These are phyloP conservation scores for Cladosporium sp. DNA, from an alignment of 2,329 filamentous ascomycete genomes.

Conservation along the genomic window DNA sequence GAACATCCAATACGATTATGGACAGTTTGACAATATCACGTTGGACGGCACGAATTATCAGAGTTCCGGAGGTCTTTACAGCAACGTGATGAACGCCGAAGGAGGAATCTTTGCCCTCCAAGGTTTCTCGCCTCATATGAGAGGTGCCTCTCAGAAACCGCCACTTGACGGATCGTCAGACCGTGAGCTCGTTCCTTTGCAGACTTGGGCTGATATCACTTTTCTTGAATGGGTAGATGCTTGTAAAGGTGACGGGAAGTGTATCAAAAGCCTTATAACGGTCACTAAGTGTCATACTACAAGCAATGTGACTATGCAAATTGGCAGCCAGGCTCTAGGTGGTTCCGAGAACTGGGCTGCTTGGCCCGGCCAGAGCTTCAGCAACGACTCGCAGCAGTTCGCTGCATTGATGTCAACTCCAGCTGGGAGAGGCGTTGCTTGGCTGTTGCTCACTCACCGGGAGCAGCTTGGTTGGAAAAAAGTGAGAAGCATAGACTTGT, in stretches of 20 bases:
- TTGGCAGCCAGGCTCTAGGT: background rate
- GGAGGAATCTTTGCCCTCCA: constrained; percentile 5
- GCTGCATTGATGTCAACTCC: constrained; percentile 16
- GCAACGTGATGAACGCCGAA: background rate
- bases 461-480: constrained; percentile 16
- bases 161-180: constrained; percentile 4
- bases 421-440: constrained; percentile 13
- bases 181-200: background rate
- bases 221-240: background rate
- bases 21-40: constrained; percentile 1
- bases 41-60: background rate
- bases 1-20: constrained; percentile 1
- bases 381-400: constrained; percentile 1
- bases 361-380: constrained; percentile 7
- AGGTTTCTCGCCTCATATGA: background rate
- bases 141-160: background rate
- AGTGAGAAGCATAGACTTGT: constrained; percentile 8
- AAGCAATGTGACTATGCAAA: background rate
- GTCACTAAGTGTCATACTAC: constrained; percentile 3
- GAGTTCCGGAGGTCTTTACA: background rate
- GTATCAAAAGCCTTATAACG: background rate
- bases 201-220: constrained; percentile 4
- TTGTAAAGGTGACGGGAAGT: constrained; percentile 2
- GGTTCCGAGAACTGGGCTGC: background rate
- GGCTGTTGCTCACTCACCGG: constrained; percentile 16